Evolutionary conservation across 495 filamentous ascomycete genomes (phyloP), one percentile per base, ranked within the genome.

Genomic region (Aspergillus bridgeri): DNA sequence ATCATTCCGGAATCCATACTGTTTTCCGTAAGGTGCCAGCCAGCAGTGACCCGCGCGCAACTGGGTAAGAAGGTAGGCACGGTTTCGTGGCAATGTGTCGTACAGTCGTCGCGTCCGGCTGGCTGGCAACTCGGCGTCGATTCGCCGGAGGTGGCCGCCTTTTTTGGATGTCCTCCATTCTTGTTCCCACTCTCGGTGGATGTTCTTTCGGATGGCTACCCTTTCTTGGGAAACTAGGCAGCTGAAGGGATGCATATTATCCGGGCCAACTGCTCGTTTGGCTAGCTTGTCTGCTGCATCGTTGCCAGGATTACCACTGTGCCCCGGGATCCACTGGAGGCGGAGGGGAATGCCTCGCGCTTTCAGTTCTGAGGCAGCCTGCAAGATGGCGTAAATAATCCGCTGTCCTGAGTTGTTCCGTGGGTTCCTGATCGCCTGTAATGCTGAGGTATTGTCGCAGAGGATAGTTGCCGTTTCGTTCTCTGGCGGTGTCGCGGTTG

Each of bases 1-100:
- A 29, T 59, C 57, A 0, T 59, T 50, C 1, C 51, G 48, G 21
- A 54, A 48, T 17, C 42, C 42, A 22, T 24, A 24, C 0, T 0
- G 19, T 42, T 54, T 60, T 2, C 20, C 51, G n/a, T 51, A 42
- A 8, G 51, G 53, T n/a, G 52, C 25, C 13, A 56, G 38, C 52
- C 58, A 60, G 15, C 19, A 56, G 53, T 56, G 58, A 5, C 58
- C 52, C 1, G 58, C 45, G 17, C 58, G 48, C 20, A 56, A 22
- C 27, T 60, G 58, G 3, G 24, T 56, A 3, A 56, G 25, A 17
- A 60, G 33, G 21, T 60, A 56, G 3, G 45, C 52, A 5, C 38
- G 20, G 22, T 52, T 60, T 15, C 58, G 24, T 24, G 24, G 52
- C n/a, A 60, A 24, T 3, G 27, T 18, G 6, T 38, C 47, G 45